Percentiles rank a stretch among this genome's conserved stretches.
phyloP scores from a whole-genome alignment of 495 filamentous ascomycete species.

The Aspergillus baeticus region DNA sequence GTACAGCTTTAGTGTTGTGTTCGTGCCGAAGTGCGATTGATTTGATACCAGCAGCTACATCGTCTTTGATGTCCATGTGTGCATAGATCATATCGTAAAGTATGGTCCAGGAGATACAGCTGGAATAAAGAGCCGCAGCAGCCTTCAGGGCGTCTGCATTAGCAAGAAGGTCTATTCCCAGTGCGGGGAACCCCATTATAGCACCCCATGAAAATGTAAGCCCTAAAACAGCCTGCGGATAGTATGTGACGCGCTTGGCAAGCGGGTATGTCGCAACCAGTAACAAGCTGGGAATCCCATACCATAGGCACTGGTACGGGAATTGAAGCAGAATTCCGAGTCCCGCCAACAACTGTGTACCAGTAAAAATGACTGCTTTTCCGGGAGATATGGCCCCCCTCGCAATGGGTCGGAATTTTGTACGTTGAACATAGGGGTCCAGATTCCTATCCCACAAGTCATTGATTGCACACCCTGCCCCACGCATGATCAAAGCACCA shows the following conservation, averaged over 20 bases:
- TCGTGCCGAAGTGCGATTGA: conserved; percentile 90
- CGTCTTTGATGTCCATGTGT: conserved; percentile 97
- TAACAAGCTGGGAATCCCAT: conserved; percentile 79
- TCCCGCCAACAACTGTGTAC: conserved; percentile 75
- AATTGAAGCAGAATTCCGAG: conserved; percentile 84
- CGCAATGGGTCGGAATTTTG: conserved; percentile 84
- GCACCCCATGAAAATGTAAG: conserved; percentile 97
- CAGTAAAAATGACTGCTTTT: conserved; percentile 77
- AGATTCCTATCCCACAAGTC: conserved; percentile 95
- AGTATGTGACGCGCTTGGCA: conserved; percentile 91
- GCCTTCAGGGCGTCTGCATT: conserved; percentile 64
- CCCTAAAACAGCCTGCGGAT: conserved; percentile 89
- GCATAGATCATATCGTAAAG: conserved; percentile 99
- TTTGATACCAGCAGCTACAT: conserved; percentile 90
- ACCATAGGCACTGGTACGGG: conserved; percentile 78
- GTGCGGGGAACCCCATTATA: conserved; percentile 91
- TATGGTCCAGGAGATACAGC: conserved; percentile 90
- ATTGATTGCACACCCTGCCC: conserved; percentile 97
- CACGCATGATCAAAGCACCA: conserved; percentile 92
- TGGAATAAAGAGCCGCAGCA: conserved; percentile 74
- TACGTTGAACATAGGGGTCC: conserved; percentile 86
- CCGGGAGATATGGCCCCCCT: conserved; percentile 75
- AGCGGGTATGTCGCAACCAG: conserved; percentile 85
- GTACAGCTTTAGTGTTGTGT: conserved; percentile 79
- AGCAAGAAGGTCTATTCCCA: conserved; percentile 75